Percentiles rank a stretch among this genome's conserved stretches.
phyloP scores from a whole-genome alignment of 1,139 yeast genomes.

The Geotrichum cucujoidarum region DNA sequence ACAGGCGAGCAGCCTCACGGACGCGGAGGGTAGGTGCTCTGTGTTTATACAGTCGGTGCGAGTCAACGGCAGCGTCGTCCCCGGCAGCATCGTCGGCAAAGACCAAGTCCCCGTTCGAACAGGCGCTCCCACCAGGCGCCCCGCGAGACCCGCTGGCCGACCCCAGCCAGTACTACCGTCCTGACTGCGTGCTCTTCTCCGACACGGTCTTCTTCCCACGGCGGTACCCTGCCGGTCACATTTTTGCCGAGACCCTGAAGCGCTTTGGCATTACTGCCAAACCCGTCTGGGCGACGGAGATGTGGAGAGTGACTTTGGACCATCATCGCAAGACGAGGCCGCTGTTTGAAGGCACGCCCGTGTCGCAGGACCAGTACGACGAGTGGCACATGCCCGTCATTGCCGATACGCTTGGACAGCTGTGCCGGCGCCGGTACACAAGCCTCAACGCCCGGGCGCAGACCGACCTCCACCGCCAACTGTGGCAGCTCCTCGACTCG shows the following conservation, averaged over 20 bases:
- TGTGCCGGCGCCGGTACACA: slow-evolving; percentile 1
- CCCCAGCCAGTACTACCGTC: too few species aligned
- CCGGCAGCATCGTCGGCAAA: not conserved
- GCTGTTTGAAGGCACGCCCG: not conserved
- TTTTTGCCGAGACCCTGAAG: slow-evolving; percentile 10
- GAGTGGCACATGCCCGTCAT: slow-evolving; percentile 11
- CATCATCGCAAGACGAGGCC: not conserved
- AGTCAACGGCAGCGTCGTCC: not conserved
- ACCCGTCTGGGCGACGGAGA: too few species aligned
- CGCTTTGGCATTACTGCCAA: too few species aligned
- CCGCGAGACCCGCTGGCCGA: too few species aligned
- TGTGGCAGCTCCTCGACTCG: slow-evolving; percentile 19
- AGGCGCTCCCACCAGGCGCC: too few species aligned
- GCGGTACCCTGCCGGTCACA: slow-evolving; percentile 11
- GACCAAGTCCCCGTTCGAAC: not conserved
- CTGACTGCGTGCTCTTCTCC: slow-evolving; percentile 18
- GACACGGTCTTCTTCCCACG: slow-evolving; percentile 13
- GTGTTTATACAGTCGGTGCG: too few species aligned
- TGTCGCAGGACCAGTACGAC: slow-evolving; percentile 7
- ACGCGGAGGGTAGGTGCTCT: too few species aligned
- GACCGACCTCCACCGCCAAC: slow-evolving; percentile 7
- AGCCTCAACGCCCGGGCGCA: not conserved
- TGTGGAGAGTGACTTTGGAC: not conserved
- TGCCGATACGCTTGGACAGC: not conserved
- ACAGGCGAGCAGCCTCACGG: too few species aligned